These are phyloP conservation scores for Rhizophagus sp. DNA, from an alignment of 192 early-diverging fungal genomes.

Conservation along the genomic window DNA sequence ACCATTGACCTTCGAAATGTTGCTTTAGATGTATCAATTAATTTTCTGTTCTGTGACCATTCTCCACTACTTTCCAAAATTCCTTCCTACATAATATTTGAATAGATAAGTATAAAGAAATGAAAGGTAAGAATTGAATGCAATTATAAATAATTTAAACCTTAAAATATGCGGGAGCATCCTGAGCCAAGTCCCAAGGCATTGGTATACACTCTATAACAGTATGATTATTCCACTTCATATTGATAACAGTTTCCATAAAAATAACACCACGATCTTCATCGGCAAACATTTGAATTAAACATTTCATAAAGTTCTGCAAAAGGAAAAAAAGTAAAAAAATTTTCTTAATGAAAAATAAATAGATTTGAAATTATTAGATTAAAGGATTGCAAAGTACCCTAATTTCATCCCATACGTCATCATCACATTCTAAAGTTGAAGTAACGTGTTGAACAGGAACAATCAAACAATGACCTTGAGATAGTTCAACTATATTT, in stretches of 20 bases:
- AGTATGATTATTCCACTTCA: constrained; percentile 76
- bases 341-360: background rate
- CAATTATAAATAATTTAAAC: constrained; percentile 34
- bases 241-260: constrained; percentile 85
- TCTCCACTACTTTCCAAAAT: constrained; percentile 78
- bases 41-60: constrained; percentile 83
- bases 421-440: constrained; percentile 87
- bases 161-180: constrained; percentile 85
- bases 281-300: constrained; percentile 85
- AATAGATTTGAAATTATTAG: background rate
- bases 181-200: constrained; percentile 70
- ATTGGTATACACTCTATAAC: constrained; percentile 93
- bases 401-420: constrained; percentile 90
- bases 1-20: constrained; percentile 72
- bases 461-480: constrained; percentile 90
- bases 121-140: background rate
- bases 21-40: constrained; percentile 69
- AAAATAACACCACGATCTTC: constrained; percentile 75
- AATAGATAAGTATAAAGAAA: constrained; percentile 12
- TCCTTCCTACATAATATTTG: constrained; percentile 59
- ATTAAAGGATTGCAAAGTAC: constrained; percentile 41
- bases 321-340: constrained; percentile 3
- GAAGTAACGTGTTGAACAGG: constrained; percentile 83
- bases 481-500: constrained; percentile 67
- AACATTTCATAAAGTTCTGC: constrained; percentile 92